These are phyloP conservation scores for Capsaspora owczarzaki DNA, from an alignment of 78 protist species.

Conservation along the genomic window DNA sequence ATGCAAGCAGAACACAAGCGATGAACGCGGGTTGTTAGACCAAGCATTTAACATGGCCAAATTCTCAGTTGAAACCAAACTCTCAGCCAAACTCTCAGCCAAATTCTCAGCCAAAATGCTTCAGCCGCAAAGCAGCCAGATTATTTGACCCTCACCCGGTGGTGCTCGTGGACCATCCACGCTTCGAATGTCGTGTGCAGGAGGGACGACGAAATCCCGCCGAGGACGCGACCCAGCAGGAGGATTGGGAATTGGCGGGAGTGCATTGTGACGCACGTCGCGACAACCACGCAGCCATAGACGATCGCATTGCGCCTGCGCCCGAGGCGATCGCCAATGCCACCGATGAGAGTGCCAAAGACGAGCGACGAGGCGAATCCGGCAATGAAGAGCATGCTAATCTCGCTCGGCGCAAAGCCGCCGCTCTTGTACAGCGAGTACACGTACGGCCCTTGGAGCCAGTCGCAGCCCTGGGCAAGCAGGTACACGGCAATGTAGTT, in stretches of 20 bases:
- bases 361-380: constrained; percentile 82
- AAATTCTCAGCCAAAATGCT: too few species aligned
- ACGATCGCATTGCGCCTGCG: constrained; percentile 28
- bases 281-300: constrained; percentile 50
- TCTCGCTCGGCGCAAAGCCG: constrained; percentile 53
- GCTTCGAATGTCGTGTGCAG: constrained; percentile 85
- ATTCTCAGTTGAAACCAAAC: too few species aligned
- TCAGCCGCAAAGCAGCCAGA: too few species aligned
- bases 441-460: constrained; percentile 80
- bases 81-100: background rate
- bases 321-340: constrained; percentile 65
- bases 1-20: too few species aligned
- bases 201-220: constrained; percentile 91
- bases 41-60: too few species aligned
- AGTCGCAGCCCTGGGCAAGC: too few species aligned
- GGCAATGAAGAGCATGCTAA: constrained; percentile 72
- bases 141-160: constrained; percentile 29
- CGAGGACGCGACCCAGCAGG: constrained; percentile 77
- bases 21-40: too few species aligned
- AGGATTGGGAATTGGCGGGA: constrained; percentile 36
- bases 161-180: constrained; percentile 89
- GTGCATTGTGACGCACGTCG: constrained; percentile 73
- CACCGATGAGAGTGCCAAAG: constrained; percentile 84
- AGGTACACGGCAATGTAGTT: too few species aligned
- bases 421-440: constrained; percentile 80